Conservation (phyloP, 768 basidiomycete species). For the Tricholoma hemisulphureum region DNA sequence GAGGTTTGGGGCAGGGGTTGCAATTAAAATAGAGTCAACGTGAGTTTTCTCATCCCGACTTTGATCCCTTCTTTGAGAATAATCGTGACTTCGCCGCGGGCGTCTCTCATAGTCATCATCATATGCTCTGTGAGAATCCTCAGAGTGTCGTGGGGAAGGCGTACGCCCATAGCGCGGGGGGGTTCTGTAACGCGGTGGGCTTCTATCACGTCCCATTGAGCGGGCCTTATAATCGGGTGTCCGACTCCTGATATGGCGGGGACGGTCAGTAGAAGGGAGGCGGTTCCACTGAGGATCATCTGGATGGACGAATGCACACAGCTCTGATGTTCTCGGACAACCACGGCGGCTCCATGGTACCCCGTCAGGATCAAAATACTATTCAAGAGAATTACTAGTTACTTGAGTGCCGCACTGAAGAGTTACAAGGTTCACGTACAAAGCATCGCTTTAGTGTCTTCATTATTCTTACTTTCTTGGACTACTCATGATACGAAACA, state of each 20-base stretch:
- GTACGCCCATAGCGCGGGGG: neutral
- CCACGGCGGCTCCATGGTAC: neutral
- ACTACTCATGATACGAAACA: too few relatives aligned
- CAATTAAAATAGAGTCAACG: neutral
- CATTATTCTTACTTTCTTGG: neutral
- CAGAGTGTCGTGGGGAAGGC: neutral
- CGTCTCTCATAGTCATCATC: neutral
- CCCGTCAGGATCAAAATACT: conserved; percentile 22
- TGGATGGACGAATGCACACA: conserved; percentile 30
- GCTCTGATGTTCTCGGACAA: conserved; percentile 3
- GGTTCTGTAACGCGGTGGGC: neutral
- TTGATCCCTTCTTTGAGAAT: neutral
- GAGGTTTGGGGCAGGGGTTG: neutral
- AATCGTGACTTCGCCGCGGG: neutral
- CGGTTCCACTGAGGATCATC: conserved; percentile 23
- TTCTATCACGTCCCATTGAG: neutral
- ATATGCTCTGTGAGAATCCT: neutral
- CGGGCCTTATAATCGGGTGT: neutral
- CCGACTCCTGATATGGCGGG: neutral
- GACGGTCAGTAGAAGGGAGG: conserved; percentile 7
- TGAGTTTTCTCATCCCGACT: neutral
- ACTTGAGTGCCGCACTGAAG: neutral
- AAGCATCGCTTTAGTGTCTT: conserved; percentile 9
- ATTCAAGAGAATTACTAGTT: neutral
- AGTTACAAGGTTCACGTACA: conserved; percentile 13